Base-by-base conservation (phyloP, 1,284 basidiomycete species). In the Melampsora larici-populina region DNA sequence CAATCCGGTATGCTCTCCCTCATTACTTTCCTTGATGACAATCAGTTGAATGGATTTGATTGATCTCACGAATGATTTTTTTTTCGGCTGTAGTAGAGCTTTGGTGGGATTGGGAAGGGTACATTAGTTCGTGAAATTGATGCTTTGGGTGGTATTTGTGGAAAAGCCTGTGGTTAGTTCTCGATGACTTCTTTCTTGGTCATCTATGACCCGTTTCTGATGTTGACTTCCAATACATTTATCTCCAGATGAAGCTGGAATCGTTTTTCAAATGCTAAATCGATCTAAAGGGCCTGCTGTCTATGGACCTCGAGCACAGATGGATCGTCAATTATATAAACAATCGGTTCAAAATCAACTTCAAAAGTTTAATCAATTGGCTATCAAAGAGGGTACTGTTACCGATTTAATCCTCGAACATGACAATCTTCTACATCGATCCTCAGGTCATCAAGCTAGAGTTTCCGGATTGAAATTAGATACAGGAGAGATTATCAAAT, bases 281-380 rank as follows among this genome's bases (percentile, higher is more conserved):
- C 86, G 87, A 51, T 92, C 92, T 0, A 93, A 92, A 81, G 93
- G 93, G 1, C 88, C 92, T 21, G 93, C 93, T 1, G 93, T 93
- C 40, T 92, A 92, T 89, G 93, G 93, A n/a, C 92, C 91, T 18
- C 86, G 93, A 80, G 92, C 92, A 0, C 93, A 95, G 83, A 90
- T 95, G 64, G 93, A 94, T 83, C 87, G 93, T 40, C 90, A 88
- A 75, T 83, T 94, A 21, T 96, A 94, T 86, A 93, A 92, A 83
- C 85, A 84, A 64, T 85, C 91, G 80, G 94, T 95, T 89, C 92
- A 94, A 82, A 84, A 87, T 1, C 85, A 87, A 0, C 84, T 95
- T 46, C 84, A 86, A 70, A 86, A 86, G 77, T 91, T 91, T 81
- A 87, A 88, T 0, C 89, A 90, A 78, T 87, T 96, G 29, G 87